Conservation (phyloP, 2,329 filamentous ascomycete genomes). For the Pyrenophora tritici-repentis region DNA sequence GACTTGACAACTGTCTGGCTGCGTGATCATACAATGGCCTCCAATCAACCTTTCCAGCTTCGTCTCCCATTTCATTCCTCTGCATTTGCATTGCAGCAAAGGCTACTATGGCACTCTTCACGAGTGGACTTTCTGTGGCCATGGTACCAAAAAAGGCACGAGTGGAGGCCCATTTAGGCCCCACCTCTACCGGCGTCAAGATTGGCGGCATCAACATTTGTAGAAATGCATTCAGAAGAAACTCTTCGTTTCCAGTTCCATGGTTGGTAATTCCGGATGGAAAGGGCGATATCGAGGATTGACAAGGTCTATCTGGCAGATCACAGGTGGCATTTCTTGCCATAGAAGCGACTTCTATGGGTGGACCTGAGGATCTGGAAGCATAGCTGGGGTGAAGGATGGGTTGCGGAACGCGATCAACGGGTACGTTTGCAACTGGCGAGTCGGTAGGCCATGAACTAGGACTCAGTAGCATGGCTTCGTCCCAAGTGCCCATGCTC, state of each 20-base stretch:
- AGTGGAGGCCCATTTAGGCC: constrained; percentile 57
- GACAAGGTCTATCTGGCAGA: constrained; percentile 23
- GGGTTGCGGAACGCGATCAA: constrained; percentile 27
- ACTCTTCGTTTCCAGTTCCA: constrained; percentile 38
- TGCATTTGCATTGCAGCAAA: constrained; percentile 56
- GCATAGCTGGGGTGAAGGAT: constrained; percentile 18
- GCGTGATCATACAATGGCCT: constrained; percentile 41
- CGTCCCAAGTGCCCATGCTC: constrained; percentile 37
- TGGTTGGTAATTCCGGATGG: constrained; percentile 31
- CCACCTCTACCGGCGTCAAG: constrained; percentile 58
- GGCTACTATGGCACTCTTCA: constrained; percentile 56
- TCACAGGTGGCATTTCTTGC: constrained; percentile 17
- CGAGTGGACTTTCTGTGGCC: constrained; percentile 55
- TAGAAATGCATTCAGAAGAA: constrained; percentile 56
- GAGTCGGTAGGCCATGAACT: constrained; percentile 39
- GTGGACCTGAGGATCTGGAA: constrained; percentile 17
- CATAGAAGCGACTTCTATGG: constrained; percentile 11
- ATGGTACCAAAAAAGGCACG: constrained; percentile 56
- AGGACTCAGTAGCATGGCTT: constrained; percentile 39
- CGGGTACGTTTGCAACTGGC: constrained; percentile 8
- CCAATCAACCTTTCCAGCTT: constrained; percentile 39
- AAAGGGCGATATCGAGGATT: constrained; percentile 37
- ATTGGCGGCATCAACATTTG: constrained; percentile 59
- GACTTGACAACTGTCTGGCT: constrained; percentile 30
- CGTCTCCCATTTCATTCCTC: constrained; percentile 41